Evolutionary conservation across 164 flowering plant genomes (phyloP), one percentile per base, ranked within the genome.

Genomic region (Annona squamosa): DNA sequence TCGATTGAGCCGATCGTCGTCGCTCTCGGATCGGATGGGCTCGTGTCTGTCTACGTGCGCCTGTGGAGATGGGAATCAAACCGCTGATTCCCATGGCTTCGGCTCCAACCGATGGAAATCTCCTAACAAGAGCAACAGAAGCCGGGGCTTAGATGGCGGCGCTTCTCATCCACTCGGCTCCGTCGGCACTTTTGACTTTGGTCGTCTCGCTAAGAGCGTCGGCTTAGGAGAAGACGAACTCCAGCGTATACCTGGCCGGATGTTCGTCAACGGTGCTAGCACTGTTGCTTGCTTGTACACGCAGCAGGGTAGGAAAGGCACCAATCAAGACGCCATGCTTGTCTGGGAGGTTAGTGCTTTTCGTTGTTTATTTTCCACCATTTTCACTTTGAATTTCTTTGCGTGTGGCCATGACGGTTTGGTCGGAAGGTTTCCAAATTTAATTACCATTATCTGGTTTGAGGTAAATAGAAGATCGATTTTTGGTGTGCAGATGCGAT

Each of bases 251-350:
- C 37, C 63, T 5, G 74, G 68, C 2, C 63, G 74, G 57, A 43
- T 72, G 67, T 63, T 61, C 67, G 56, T 72, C 41, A 72, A 63
- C 41, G 74, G 74, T 4, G 18, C 74, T 13, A 63, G 57, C 46
- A 41, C 62, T 4, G 48, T 61, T 19, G 48, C 74, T 3, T 72
- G 67, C 43, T 45, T 72, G 3, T 46, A 57, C 42, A 72, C 74
- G 4, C 74, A 72, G 67, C 74, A 72, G 48, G 74, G 74, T 5
- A 63, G 74, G 74, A 72, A 72, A 44, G 74, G 74, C 52, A 46
- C 67, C 42, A 72, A 72, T 46, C 74, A 72, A 63, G 74, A 72
- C 26, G 74, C 74, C 56, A 72, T 72, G 74, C 74, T 72, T 26
- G 59, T 72, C 10, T 72, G 74, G 74, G 74, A 72, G 74, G 74